phyloP scores from a whole-genome alignment of 1,284 basidiomycete species.

The Ganoderma boninense region DNA sequence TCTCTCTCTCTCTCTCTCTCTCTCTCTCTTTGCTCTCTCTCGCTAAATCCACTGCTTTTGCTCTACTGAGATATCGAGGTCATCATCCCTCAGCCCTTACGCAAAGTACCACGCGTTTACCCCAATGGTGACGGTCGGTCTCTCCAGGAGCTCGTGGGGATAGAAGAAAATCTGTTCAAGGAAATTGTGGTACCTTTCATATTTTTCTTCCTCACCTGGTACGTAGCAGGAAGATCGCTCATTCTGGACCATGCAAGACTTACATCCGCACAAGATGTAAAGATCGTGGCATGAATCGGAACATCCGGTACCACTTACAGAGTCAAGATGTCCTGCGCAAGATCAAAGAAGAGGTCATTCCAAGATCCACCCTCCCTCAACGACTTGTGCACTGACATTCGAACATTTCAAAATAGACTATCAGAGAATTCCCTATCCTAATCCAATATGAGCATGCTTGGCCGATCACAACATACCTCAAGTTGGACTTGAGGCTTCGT shows the following conservation, averaged over 20 bases:
- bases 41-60: background rate
- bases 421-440: background rate
- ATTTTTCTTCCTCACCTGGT: background rate
- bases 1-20: no score
- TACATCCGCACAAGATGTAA: background rate
- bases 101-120: background rate
- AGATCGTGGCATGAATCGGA: background rate
- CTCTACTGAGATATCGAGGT: background rate
- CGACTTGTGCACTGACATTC: background rate
- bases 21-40: no score
- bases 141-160: background rate
- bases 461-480: background rate
- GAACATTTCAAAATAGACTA: background rate
- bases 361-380: background rate
- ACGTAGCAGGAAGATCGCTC: background rate
- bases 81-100: background rate
- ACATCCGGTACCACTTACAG: background rate
- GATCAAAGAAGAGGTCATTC: background rate
- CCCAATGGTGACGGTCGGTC: background rate
- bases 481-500: background rate
- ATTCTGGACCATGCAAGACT: background rate
- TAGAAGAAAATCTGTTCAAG: background rate
- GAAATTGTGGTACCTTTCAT: background rate
- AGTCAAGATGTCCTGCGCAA: background rate
- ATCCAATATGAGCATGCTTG: background rate